phyloP scores from a whole-genome alignment of 176 grass and related monocot genomes.

The Eleusine coracana region DNA sequence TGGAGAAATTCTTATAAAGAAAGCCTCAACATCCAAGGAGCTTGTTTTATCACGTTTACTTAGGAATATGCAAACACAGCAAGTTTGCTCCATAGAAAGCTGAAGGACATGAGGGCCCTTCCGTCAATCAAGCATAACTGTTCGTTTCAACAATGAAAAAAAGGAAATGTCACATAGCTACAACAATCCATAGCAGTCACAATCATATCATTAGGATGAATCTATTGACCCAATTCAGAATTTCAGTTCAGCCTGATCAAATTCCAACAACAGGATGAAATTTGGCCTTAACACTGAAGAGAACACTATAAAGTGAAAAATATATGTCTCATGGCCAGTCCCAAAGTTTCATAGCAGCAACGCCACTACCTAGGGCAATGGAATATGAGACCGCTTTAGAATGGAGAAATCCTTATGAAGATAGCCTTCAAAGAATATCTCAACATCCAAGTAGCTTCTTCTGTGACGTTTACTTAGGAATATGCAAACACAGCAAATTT shows the following conservation, averaged over 20 bases:
- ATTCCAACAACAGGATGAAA: not conserved
- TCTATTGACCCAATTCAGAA: not conserved
- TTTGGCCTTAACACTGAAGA: not conserved
- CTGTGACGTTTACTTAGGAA: constrained; percentile 24
- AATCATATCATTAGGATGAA: not conserved
- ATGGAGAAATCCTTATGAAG: constrained; percentile 22
- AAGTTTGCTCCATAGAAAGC: constrained; percentile 26
- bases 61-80: constrained; percentile 32
- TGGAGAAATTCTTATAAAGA: no score
- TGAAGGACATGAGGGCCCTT: not conserved
- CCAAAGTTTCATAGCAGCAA: constrained; percentile 16
- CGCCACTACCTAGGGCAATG: constrained; percentile 1
- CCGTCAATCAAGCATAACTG: not conserved
- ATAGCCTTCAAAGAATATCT: constrained; percentile 3
- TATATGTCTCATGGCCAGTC: constrained; percentile 40
- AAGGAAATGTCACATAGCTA: not conserved
- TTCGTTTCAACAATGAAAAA: not conserved
- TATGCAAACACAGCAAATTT: constrained; percentile 34
- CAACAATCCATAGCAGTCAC: not conserved
- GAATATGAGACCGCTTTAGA: constrained; percentile 30
- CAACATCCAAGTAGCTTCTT: constrained; percentile 16
- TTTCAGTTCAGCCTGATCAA: not conserved
- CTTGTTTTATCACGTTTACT: constrained; percentile 20
- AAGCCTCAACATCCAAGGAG: not conserved
- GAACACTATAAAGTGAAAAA: not conserved